Percentiles rank a stretch among this genome's conserved stretches.
Evolutionary conservation across 371 early-diverging fungal genomes (phyloP).

Genomic region (Mortierella sp.): DNA sequence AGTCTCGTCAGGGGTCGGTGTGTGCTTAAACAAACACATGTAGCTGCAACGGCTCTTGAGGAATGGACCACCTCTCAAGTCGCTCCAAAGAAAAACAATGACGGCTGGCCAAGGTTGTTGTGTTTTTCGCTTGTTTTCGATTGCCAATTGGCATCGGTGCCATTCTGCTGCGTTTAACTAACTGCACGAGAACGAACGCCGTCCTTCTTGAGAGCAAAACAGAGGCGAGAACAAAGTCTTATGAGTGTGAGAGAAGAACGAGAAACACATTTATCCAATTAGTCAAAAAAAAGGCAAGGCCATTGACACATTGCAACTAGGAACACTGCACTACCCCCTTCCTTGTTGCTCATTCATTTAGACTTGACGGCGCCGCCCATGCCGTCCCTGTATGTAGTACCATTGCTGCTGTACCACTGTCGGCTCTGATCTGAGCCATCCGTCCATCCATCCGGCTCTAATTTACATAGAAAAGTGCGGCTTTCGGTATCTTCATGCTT

Average conservation of each 20-base stretch:
- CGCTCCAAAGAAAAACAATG: too few species aligned
- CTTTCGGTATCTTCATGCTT: neutral
- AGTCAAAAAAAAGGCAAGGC: too few species aligned
- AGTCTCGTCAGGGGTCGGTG: neutral
- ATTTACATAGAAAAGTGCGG: neutral
- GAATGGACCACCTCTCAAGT: neutral
- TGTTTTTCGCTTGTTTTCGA: neutral
- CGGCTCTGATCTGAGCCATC: slow-evolving; percentile 10
- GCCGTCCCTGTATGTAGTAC: neutral
- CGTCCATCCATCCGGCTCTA: neutral
- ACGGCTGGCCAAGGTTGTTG: neutral
- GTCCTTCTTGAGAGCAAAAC: neutral
- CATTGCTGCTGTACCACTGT: neutral
- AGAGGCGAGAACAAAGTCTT: too few species aligned
- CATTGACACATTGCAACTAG: neutral
- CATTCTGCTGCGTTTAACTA: neutral
- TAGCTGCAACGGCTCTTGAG: slow-evolving; percentile 1
- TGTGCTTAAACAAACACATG: neutral
- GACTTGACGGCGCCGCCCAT: neutral
- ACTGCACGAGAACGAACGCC: neutral
- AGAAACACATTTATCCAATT: neutral
- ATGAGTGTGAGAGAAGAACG: neutral
- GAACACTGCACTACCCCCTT: neutral
- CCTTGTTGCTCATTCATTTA: neutral
- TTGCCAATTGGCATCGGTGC: neutral